Evolutionary conservation across 2,329 filamentous ascomycete genomes (phyloP), one percentile per base, ranked within the genome.

Genomic region (Fusarium anguioides): DNA sequence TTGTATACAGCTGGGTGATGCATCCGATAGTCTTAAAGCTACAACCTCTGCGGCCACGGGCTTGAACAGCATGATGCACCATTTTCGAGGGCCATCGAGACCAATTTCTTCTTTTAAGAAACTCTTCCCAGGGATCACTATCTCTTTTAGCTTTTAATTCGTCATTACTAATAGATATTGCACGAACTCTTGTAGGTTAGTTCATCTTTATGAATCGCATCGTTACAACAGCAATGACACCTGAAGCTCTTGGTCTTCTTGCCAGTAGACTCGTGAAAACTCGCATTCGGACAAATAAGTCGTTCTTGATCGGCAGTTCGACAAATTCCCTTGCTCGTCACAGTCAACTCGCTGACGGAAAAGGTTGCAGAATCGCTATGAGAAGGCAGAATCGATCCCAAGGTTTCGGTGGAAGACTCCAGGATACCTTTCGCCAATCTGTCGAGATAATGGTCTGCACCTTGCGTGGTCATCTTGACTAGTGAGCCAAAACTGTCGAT

Each of bases 261-360:
- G 17, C 2, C 12, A 1, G 7, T 9, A n/a, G 4, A 0, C 7
- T 10, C n/a, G 1, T 2, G 15, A 2, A 46, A 8, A 5, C 20
- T 4, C n/a, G 42, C 27, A 4, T n/a, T 23, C 0, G 10, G 20
- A 3, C 42, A 46, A 5, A 14, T 2, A 3, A 23, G 0, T 9
- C 2, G 0, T 6, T 46, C 42, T 0, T 10, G 6, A 6, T n/a
- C 24, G 0, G 3, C 0, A 6, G 29, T 2, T 31, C 15, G 9
- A 17, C 15, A 5, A 9, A 27, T 8, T 1, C 0, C 18, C 2
- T 14, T 5, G 12, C 2, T n/a, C 6, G 0, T 2, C 17, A n/a
- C 3, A 1, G 1, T 5, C 6, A 5, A 8, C 15, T 31, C 42
- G 0, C 4, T 31, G 2, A 31, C 2, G 1, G 4, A 8, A 7